These are phyloP conservation scores for Quercus berberidifolia DNA, from an alignment of 306 rosid genomes.

Conservation along the genomic window DNA sequence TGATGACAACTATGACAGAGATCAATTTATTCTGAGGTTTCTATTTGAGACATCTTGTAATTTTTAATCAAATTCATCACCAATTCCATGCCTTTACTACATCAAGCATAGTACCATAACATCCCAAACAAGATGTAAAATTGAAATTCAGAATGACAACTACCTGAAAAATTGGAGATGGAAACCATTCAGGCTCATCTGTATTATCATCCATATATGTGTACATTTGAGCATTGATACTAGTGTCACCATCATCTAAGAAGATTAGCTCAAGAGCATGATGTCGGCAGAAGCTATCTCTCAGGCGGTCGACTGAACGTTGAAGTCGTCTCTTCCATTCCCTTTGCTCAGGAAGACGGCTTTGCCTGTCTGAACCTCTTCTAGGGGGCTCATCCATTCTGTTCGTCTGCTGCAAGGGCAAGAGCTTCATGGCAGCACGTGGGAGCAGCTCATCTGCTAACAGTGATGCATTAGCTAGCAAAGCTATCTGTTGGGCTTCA, in stretches of 20 bases:
- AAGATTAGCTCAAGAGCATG: conserved; percentile 88
- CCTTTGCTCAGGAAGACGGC: conserved; percentile 64
- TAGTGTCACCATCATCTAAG: conserved; percentile 77
- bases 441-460: conserved; percentile 83
- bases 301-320: conserved; percentile 67
- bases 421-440: conserved; percentile 66
- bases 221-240: conserved; percentile 57
- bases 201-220: conserved; percentile 44
- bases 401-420: conserved; percentile 30
- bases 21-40: neutral
- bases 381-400: conserved; percentile 46
- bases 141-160: neutral
- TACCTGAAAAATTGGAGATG: conserved; percentile 85
- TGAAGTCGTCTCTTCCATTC: conserved; percentile 72
- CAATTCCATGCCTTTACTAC: neutral
- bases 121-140: neutral
- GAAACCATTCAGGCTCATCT: conserved; percentile 84
- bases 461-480: conserved; percentile 72
- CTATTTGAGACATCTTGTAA: neutral
- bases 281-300: conserved; percentile 85
- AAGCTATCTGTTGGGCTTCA: conserved; percentile 77
- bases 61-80: too few species aligned
- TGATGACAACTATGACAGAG: neutral
- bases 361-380: conserved; percentile 48
- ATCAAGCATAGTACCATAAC: neutral